A percentile compares a stretch with the other conserved stretches of the same genome.
phyloP scores from a whole-genome alignment of 148 eudicot species.

The Pouteria glomerata region DNA sequence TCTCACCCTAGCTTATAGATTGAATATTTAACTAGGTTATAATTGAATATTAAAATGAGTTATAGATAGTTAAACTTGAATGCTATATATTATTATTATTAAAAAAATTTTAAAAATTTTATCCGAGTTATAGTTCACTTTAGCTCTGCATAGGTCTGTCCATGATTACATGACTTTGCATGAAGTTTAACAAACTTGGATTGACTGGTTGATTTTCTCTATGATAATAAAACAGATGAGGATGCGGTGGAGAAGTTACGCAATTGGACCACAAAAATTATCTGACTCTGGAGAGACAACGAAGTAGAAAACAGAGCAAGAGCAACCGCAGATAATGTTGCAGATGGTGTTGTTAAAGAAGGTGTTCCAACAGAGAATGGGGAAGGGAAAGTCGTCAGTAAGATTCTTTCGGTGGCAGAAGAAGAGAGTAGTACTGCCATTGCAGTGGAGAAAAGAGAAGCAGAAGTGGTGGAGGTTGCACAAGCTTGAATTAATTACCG shows the following conservation, averaged over 20 bases:
- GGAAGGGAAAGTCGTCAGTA: not conserved
- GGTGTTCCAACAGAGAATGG: not conserved
- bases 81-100: too few relatives aligned
- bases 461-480: not conserved
- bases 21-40: too few relatives aligned
- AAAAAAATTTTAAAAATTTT: too few relatives aligned
- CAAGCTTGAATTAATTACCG: not conserved
- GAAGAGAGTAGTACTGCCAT: too few relatives aligned
- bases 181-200: not conserved
- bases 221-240: slow-evolving; percentile 42
- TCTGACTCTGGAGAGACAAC: not conserved
- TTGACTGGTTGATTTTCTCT: too few relatives aligned
- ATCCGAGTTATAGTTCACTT: too few relatives aligned
- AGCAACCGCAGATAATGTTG: not conserved
- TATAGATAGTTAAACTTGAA: too few relatives aligned
- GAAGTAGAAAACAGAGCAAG: too few relatives aligned
- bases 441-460: not conserved
- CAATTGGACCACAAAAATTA: slow-evolving; percentile 34
- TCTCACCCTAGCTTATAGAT: too few relatives aligned
- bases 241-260: slow-evolving; percentile 34
- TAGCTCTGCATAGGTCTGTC: too few relatives aligned
- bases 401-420: not conserved
- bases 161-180: too few relatives aligned
- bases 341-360: not conserved
- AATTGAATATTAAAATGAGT: too few relatives aligned